These are phyloP conservation scores for Puccinia horiana DNA, from an alignment of 1,284 basidiomycete species.

Conservation along the genomic window DNA sequence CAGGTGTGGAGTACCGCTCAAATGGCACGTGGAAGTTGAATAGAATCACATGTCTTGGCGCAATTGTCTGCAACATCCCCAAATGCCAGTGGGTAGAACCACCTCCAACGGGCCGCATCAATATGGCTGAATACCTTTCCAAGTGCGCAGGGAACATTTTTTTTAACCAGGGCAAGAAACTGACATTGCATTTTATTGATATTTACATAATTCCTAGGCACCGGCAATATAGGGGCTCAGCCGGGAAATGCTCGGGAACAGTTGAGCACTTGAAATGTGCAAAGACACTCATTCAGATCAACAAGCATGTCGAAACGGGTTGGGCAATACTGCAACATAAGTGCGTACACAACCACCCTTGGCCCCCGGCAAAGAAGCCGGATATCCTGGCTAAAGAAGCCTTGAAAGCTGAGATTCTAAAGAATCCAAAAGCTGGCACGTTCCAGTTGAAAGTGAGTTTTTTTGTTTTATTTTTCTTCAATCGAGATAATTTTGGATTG, in stretches of 20 bases:
- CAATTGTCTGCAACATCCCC: neutral
- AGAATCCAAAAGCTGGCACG: neutral
- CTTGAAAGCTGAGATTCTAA: neutral
- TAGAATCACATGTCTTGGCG: neutral
- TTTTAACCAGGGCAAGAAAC: neutral
- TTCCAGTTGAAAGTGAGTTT: conserved; percentile 1
- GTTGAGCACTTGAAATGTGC: neutral
- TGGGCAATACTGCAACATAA: conserved; percentile 18
- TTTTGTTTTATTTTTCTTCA: neutral
- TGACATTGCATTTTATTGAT: neutral
- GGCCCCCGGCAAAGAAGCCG: neutral
- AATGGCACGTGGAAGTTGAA: neutral
- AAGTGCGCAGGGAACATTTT: neutral
- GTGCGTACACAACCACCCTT: neutral
- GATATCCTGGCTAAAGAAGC: neutral
- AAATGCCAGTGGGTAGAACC: neutral
- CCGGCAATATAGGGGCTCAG: neutral
- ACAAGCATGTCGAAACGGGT: neutral
- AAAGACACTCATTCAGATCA: neutral
- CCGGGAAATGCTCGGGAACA: neutral
- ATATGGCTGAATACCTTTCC: neutral
- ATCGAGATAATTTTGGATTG: too few species aligned
- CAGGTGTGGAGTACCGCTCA: neutral
- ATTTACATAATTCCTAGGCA: neutral
- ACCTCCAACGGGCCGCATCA: neutral